Evolutionary conservation across 2,329 filamentous ascomycete species (phyloP), one percentile per base, ranked within the genome.

Genomic region (Sporothrix brunneoviolacea): DNA sequence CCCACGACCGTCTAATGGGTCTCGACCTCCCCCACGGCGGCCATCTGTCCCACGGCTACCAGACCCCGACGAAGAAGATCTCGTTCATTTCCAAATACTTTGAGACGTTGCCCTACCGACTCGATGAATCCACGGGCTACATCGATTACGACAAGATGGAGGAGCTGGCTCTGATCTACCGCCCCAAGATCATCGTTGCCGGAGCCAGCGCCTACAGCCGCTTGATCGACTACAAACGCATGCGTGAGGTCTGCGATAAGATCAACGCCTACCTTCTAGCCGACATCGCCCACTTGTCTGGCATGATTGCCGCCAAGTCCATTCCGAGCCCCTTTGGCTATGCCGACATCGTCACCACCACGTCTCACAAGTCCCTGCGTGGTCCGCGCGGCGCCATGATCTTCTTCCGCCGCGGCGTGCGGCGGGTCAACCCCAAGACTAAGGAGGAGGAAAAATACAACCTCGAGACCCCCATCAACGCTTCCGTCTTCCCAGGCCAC

Each of bases 21-120:
- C 80, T 98, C 54, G 93, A 98, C 65, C 81, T 98, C 13, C 93
- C 93, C 40, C 93, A 98, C 66, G 93, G 93, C 58, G 93, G 93
- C 54, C 93, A 98, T 70, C 75, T 98, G 62, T 94, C 88, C 41
- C 93, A 98, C 70, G 93, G 93, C 56, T 98, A 98, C 71, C 93
- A 98, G 71, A 97, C 88, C 18, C 89, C 93, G 3, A 84, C 84
- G 48, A 89, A 85, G 70, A 91, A 91, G 79, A 97, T 98, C 67
- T 97, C 91, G n/a, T 90, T 91, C 62, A 84, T 98, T 58, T 97
- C 91, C 52, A 97, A 95, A 66, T 98, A 98, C 74, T 98, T 98
- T 67, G 93, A 98, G 74, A 98, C 93, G 32, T 75, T 98, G 56
- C 93, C 93, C 5, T 98, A 98, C 76, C 84, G 89, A 53, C 79